Base-by-base conservation (phyloP, 495 filamentous ascomycete species). In the Penicillium pulvis region DNA sequence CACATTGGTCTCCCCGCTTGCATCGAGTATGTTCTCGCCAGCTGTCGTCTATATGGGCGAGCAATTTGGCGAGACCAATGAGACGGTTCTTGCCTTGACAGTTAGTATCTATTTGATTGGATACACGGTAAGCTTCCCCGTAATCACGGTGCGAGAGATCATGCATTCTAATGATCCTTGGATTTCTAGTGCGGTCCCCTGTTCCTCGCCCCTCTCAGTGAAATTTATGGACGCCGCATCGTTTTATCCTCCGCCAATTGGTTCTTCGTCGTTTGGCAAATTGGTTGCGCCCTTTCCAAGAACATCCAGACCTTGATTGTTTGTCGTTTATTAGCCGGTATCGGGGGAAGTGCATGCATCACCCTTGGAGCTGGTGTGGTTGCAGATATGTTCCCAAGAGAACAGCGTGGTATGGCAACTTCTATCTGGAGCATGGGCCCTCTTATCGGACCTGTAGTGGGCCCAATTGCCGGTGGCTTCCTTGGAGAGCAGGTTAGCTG, bases 1-100 rank as follows among this genome's bases (percentile, higher is more conserved):
- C 52, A 84, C 82, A 9, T 75, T 87, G 53, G 59, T 79, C 17
- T 75, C 72, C 12, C 72, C 77, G 0, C 76, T 87, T 1, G 85
- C 85, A 2, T 87, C 84, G 14, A 85, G 84, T 43, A 91, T 93
- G 81, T 84, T 92, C n/a, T 84, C 90, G 6, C 90, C 90, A 0
- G 84, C 85, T 0, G 71, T 90, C 1, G 58, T 59, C 16, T 67
- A 75, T 6, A 80, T 90, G 46, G 71, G 75, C 41, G 49, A 42
- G 6, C 88, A 93, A 6, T 79, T 93, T 39, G 58, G 76, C 16
- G 86, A 88, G 17, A 76, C 69, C 0, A 79, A 81, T 59, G 55
- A 70, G 52, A 81, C 75, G 4, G 60, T 86, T 9, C 66, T 75
- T 1, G 68, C 81, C 0, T 77, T 87, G 50, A 75, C 72, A 44